Percentiles rank a stretch among this genome's conserved stretches.
Conservation (phyloP, 371 early-diverging fungal genomes). For the Mortierella sp. region DNA sequence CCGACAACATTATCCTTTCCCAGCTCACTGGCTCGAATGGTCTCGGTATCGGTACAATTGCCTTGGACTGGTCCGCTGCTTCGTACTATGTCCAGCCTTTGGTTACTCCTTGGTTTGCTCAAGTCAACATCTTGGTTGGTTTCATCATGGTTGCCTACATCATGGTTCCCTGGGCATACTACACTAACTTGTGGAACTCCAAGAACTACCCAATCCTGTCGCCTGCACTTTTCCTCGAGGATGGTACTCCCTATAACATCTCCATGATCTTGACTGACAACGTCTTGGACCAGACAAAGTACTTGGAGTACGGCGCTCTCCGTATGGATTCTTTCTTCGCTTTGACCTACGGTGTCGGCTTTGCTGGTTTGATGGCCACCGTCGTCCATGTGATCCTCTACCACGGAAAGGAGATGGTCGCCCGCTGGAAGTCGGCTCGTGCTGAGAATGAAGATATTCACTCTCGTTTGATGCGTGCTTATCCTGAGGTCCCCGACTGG, state of each 20-base stretch:
- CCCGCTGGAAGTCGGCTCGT: constrained; percentile 57
- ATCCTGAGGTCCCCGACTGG: constrained; percentile 71
- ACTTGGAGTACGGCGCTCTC: constrained; percentile 62
- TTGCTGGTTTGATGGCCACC: constrained; percentile 58
- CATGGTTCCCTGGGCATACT: constrained; percentile 35
- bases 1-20: constrained; percentile 55
- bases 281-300: constrained; percentile 56
- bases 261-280: constrained; percentile 22
- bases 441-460: constrained; percentile 63
- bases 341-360: constrained; percentile 52
- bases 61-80: constrained; percentile 70
- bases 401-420: constrained; percentile 68
- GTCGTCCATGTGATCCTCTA: constrained; percentile 69
- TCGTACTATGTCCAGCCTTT: constrained; percentile 56
- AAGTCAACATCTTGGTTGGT: constrained; percentile 37
- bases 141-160: constrained; percentile 32
- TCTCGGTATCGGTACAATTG: constrained; percentile 60
- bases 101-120: constrained; percentile 59
- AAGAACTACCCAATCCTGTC: constrained; percentile 30
- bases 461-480: constrained; percentile 72
- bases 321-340: constrained; percentile 62
- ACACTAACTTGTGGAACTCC: constrained; percentile 34
- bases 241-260: constrained; percentile 17
- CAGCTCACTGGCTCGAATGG: constrained; percentile 59
- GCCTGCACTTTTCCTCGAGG: constrained; percentile 9